Conservation (phyloP, 202 grass and related monocot species). For the Hordeum pubiflorum region DNA sequence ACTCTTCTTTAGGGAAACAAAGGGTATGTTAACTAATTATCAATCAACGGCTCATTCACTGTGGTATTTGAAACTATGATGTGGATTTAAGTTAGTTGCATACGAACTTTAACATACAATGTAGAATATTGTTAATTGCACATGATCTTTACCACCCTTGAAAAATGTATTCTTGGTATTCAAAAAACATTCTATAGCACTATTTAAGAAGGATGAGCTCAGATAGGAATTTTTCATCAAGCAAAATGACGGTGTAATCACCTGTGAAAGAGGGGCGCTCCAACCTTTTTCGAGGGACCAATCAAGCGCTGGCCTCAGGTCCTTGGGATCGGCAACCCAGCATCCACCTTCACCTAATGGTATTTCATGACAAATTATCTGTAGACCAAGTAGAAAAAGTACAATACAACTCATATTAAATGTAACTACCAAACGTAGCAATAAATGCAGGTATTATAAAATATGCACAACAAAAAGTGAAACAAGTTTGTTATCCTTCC, state of each 20-base stretch:
- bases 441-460: not conserved
- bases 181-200: not conserved
- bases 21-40: too few relatives aligned
- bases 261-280: constrained; percentile 42
- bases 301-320: constrained; percentile 44
- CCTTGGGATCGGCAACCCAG: constrained; percentile 21
- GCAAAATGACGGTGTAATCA: not conserved
- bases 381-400: constrained; percentile 18
- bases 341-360: constrained; percentile 39
- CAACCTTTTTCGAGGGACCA: constrained; percentile 45
- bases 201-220: not conserved
- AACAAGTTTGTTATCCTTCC: not conserved
- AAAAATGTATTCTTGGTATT: not conserved
- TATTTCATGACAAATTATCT: constrained; percentile 32
- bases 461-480: not conserved
- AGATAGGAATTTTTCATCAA: not conserved
- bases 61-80: not conserved
- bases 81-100: too few relatives aligned
- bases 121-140: not conserved
- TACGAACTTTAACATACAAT: not conserved
- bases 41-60: not conserved
- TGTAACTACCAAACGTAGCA: not conserved
- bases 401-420: not conserved
- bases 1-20: too few relatives aligned
- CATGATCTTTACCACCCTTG: not conserved